Base-by-base conservation (phyloP, 1,284 basidiomycete genomes). In the Neolentinus lepideus region DNA sequence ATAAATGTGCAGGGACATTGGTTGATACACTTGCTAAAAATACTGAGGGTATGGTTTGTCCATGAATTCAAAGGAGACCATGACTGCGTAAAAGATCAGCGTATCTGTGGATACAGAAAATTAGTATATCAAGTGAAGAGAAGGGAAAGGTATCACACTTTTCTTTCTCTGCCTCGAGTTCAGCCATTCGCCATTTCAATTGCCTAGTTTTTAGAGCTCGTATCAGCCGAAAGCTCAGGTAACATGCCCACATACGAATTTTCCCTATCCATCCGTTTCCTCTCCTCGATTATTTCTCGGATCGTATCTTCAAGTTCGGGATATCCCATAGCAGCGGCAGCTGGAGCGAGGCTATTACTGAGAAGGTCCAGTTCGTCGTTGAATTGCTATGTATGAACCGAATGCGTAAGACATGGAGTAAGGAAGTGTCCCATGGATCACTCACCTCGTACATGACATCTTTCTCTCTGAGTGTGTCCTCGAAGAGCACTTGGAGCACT, bases 351-450 rank as follows among this genome's bases (percentile, higher is more conserved):
- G 29, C 29, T 31, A 31, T 31, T 31, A 31, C 29, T 31, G 85
- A 94, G 89, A 33, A 81, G 83, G 61, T 93, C 91, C 35, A 96
- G 77, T 67, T 95, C 93, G 62, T 92, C 90, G 66, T 95, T 95
- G 74, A 96, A 94, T 2, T 90, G 87, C 92, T 94, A 59, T 3
- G 19, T n/a, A n/a, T n/a, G 47, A 54, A 50, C 50, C 57, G 56
- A 46, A 57, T 59, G 31, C 48, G 52, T 61, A 52, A 52, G 56
- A n/a, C 50, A 25, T 16, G 31, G 38, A 26, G 22, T 25, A 27
- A 19, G 26, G n/a, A 51, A 53, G 27, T 21, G 29, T 16, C 33
- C 36, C 29, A 12, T 4, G 26, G 3, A 16, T 36, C 21, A 68
- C 82, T 65, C 58, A 92, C 92, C 75, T 94, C 88, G 64, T 93